Percentiles rank a stretch among this genome's conserved stretches.
Conservation (phyloP, 2,329 filamentous ascomycete genomes). For the Graphium sp. region DNA sequence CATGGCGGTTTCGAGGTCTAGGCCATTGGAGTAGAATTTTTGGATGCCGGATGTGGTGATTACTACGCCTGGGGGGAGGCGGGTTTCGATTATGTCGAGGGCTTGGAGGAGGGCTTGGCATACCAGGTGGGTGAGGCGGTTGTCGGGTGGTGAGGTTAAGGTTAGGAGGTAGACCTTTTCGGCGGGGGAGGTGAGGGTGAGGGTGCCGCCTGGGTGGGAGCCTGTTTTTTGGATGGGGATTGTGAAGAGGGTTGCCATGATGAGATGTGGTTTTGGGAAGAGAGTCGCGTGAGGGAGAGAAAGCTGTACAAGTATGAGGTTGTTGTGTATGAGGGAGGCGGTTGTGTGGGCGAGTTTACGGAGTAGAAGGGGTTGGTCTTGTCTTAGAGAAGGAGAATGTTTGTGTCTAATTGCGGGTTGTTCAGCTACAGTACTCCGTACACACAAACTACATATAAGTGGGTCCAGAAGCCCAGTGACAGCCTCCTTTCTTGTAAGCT, state of each 20-base stretch:
- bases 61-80: constrained; percentile 52
- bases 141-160: constrained; percentile 56
- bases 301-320: too few relatives aligned
- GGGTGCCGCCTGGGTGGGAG: constrained; percentile 32
- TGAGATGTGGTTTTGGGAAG: too few relatives aligned
- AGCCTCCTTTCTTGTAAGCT: too few relatives aligned
- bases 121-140: constrained; percentile 54
- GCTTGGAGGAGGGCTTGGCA: constrained; percentile 51
- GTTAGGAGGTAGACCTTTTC: constrained; percentile 55
- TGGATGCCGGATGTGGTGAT: constrained; percentile 58
- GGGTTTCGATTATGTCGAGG: constrained; percentile 56
- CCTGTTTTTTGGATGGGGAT: constrained; percentile 33
- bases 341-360: not conserved
- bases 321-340: not conserved
- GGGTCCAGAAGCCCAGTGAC: too few relatives aligned
- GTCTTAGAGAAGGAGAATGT: not conserved
- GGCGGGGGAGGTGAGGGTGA: constrained; percentile 45
- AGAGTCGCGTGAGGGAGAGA: too few relatives aligned
- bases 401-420: not conserved
- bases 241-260: constrained; percentile 29
- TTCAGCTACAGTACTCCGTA: too few relatives aligned
- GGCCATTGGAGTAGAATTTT: constrained; percentile 73
- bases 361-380: too few relatives aligned
- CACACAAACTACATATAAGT: too few relatives aligned
- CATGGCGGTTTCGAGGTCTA: constrained; percentile 57